Conservation (phyloP, 768 basidiomycete genomes). For the Dioszegia crocea region DNA sequence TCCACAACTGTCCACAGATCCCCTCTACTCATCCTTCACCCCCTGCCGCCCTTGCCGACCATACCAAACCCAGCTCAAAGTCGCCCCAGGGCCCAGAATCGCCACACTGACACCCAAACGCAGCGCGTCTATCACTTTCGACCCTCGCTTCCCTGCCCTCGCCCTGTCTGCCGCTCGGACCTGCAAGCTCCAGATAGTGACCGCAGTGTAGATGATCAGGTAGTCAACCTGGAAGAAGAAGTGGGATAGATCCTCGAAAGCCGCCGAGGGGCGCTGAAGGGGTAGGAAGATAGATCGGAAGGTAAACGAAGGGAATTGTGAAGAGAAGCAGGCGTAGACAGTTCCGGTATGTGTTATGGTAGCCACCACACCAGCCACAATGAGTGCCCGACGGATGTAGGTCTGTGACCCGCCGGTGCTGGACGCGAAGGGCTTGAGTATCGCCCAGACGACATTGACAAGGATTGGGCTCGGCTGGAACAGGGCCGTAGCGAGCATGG, state of each 20-base stretch:
- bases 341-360: not conserved
- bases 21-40: not conserved
- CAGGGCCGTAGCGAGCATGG: constrained; percentile 9
- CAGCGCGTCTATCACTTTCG: not conserved
- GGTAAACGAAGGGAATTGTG: not conserved
- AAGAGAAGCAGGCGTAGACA: not conserved
- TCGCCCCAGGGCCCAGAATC: not conserved
- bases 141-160: not conserved
- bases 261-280: not conserved
- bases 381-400: not conserved
- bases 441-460: constrained; percentile 5
- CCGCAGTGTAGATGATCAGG: not conserved
- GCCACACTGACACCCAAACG: not conserved
- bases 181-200: not conserved
- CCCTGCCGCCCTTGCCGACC: not conserved
- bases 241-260: not conserved
- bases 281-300: not conserved
- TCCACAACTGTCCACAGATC: too few relatives aligned
- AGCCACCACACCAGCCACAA: not conserved
- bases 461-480: constrained; percentile 8
- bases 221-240: constrained; percentile 13
- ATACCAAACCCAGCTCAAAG: not conserved
- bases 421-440: not conserved
- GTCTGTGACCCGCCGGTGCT: not conserved
- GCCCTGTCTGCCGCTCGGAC: not conserved